phyloP scores from a whole-genome alignment of 345 rosid species.

The Syzygium aqueum region DNA sequence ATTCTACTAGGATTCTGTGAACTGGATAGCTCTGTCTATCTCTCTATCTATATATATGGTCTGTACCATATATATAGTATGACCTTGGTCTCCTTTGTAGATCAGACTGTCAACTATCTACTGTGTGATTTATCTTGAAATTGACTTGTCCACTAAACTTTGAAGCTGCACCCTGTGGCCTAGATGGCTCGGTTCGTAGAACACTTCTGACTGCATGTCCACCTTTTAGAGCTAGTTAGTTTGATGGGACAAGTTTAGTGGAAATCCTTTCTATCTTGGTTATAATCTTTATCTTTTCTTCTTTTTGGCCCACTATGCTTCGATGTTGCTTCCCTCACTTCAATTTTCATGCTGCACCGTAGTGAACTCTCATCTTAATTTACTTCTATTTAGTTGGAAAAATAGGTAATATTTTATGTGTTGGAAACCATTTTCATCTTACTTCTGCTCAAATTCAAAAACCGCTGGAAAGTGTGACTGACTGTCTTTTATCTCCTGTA shows the following conservation, averaged over 20 bases:
- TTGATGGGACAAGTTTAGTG: not conserved
- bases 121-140: not conserved
- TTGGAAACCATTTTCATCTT: not conserved
- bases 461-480: not conserved
- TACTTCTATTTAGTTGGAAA: not conserved
- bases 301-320: not conserved
- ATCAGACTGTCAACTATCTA: not conserved
- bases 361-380: not conserved
- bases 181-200: not conserved
- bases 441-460: not conserved
- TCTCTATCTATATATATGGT: not conserved
- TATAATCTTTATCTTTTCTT: not conserved
- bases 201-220: not conserved
- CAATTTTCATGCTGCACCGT: not conserved
- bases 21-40: not conserved
- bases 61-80: not conserved
- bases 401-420: not conserved
- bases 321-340: not conserved
- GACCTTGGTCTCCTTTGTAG: not conserved
- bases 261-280: not conserved
- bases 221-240: not conserved
- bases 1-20: not conserved
- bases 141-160: not conserved
- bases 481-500: slow-evolving; percentile 5
- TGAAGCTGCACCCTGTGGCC: not conserved